Evolutionary conservation across 371 early-diverging fungal genomes (phyloP).

Genomic region (Conidiobolus incongruus): DNA sequence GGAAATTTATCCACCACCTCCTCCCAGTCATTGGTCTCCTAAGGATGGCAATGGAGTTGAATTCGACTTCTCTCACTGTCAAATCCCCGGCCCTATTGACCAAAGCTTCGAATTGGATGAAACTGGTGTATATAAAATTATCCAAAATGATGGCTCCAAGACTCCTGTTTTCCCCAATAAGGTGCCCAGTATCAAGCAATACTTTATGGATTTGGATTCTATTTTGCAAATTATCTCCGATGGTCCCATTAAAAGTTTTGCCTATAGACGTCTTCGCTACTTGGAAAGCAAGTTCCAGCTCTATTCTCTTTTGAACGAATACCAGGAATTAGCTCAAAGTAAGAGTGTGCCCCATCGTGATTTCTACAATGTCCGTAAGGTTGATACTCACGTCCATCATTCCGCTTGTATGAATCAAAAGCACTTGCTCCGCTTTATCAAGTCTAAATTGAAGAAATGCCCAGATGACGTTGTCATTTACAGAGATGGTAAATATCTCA

Average conservation of each 20-base stretch:
- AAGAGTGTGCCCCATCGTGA: conserved; percentile 88
- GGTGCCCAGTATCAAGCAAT: conserved; percentile 65
- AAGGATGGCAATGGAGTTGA: conserved; percentile 15
- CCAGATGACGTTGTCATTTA: conserved; percentile 56
- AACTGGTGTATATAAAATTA: conserved; percentile 38
- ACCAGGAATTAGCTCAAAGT: conserved; percentile 83
- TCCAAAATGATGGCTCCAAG: conserved; percentile 2
- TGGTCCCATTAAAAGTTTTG: conserved; percentile 90
- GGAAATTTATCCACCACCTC: conserved; percentile 77
- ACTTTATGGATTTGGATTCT: conserved; percentile 70
- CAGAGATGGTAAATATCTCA: conserved; percentile 46
- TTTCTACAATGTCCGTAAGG: conserved; percentile 97
- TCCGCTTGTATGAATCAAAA: conserved; percentile 97
- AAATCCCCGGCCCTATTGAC: conserved; percentile 25
- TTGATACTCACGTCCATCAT: conserved; percentile 96
- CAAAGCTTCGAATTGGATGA: conserved; percentile 19
- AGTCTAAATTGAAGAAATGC: conserved; percentile 72
- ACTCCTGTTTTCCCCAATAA: conserved; percentile 9
- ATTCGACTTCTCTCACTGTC: conserved; percentile 32
- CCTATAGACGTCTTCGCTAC: conserved; percentile 79
- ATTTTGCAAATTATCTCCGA: conserved; percentile 69
- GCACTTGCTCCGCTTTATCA: conserved; percentile 93
- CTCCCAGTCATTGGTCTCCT: conserved; percentile 40
- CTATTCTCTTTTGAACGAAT: conserved; percentile 78
- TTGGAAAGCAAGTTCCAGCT: conserved; percentile 89